These are phyloP conservation scores for Candida odintsovae DNA, from an alignment of 805 yeast genomes.

Conservation along the genomic window DNA sequence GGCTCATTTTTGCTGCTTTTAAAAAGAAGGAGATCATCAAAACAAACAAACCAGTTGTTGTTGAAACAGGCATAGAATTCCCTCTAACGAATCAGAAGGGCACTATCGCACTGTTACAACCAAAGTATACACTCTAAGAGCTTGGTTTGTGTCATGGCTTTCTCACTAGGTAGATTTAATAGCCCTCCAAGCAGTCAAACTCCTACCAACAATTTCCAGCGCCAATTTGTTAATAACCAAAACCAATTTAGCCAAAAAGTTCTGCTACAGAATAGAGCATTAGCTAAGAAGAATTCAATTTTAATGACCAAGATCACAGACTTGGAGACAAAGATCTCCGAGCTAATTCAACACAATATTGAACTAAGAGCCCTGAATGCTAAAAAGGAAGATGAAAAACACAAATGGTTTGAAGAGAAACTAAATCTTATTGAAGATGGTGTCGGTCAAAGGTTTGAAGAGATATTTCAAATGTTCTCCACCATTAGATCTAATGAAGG, in stretches of 20 bases:
- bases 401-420: conserved; percentile 32
- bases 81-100: background rate
- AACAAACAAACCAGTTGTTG: background rate
- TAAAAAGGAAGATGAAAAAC: conserved; percentile 23
- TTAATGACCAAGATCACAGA: conserved; percentile 45
- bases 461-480: conserved; percentile 37
- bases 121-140: background rate
- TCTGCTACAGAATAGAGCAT: conserved; percentile 40
- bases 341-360: conserved; percentile 45
- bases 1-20: background rate
- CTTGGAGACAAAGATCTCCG: conserved; percentile 46
- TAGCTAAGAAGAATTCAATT: conserved; percentile 54
- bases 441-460: conserved; percentile 37
- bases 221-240: background rate
- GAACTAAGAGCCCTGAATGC: conserved; percentile 32
- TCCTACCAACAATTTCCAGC: background rate
- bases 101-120: background rate
- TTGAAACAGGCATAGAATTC: background rate
- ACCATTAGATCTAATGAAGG: conserved; percentile 37
- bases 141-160: conserved; percentile 20
- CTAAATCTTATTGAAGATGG: conserved; percentile 35
- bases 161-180: conserved; percentile 14
- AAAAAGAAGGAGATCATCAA: background rate
- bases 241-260: conserved; percentile 21
- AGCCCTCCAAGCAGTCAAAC: conserved; percentile 9